These are phyloP conservation scores for Chlorella vulgaris DNA, from an alignment of 139 green algal species.

Conservation along the genomic window DNA sequence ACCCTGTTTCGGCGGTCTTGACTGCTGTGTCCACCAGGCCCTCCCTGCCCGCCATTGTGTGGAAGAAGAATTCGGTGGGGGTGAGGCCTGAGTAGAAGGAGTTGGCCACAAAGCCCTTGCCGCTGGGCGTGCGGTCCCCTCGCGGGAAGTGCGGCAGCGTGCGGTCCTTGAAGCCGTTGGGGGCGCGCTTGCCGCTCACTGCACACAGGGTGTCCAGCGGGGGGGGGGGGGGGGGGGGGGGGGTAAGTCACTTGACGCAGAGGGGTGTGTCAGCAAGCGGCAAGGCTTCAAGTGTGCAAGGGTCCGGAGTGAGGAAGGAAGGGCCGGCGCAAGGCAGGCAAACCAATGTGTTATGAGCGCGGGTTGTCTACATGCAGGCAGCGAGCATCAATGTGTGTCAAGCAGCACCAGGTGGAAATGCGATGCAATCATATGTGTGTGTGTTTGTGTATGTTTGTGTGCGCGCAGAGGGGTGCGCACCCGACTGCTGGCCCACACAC, in stretches of 20 bases:
- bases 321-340: too few species aligned
- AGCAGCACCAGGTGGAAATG: too few species aligned
- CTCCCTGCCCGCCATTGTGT: conserved; percentile 97
- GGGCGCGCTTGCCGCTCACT: conserved; percentile 89
- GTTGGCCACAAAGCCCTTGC: conserved; percentile 96
- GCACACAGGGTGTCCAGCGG: neutral
- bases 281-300: too few species aligned
- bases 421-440: too few species aligned
- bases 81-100: conserved; percentile 95
- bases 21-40: conserved; percentile 98
- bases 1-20: conserved; percentile 98
- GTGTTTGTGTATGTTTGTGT: neutral
- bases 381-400: too few species aligned
- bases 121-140: conserved; percentile 62
- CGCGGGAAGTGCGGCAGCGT: conserved; percentile 92
- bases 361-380: too few species aligned
- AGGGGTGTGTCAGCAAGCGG: too few species aligned
- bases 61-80: conserved; percentile 99
- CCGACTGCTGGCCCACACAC: conserved; percentile 95
- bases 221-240: neutral
- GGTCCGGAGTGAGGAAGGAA: neutral
- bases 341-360: too few species aligned
- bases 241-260: too few species aligned
- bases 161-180: conserved; percentile 91
- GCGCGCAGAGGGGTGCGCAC: too few species aligned